Conservation (phyloP, 176 grass and related monocot genomes). For the Ensete ventricosum region DNA sequence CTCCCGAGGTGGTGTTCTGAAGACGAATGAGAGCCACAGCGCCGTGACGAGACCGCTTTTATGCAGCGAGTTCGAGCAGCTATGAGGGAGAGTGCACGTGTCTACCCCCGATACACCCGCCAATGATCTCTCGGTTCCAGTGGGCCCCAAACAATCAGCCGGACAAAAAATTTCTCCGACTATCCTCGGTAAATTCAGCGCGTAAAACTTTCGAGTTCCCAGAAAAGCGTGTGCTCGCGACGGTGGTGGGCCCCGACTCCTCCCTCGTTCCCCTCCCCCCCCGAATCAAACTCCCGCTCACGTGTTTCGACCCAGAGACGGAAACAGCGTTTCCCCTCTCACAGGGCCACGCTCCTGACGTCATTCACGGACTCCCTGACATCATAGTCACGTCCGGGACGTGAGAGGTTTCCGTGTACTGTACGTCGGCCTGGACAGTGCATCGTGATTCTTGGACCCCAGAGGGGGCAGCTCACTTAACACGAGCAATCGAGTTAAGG, state of each 20-base stretch:
- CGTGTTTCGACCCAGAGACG: not conserved
- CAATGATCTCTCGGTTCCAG: too few species aligned
- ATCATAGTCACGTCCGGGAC: too few species aligned
- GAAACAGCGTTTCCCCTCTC: not conserved
- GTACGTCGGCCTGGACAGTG: too few species aligned
- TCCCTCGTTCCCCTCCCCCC: not conserved
- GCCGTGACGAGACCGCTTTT: slow-evolving; percentile 10
- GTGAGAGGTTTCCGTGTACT: too few species aligned
- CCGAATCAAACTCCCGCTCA: not conserved
- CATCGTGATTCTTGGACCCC: too few species aligned
- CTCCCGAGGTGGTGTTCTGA: not conserved
- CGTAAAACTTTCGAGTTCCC: not conserved
- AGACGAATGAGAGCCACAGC: not conserved
- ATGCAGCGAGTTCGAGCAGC: not conserved
- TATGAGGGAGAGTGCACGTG: not conserved
- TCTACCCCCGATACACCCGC: not conserved
- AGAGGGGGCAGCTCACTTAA: too few species aligned
- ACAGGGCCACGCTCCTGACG: not conserved
- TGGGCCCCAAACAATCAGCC: not conserved
- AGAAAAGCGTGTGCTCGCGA: not conserved
- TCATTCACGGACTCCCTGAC: too few species aligned
- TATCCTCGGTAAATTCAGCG: not conserved
- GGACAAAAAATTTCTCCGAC: too few species aligned
- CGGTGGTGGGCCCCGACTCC: not conserved
- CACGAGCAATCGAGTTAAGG: not conserved